A percentile compares a stretch with the other conserved stretches of the same genome.
These are phyloP conservation scores for Protostelium mycophagum DNA, from an alignment of 78 protist genomes.

Conservation along the genomic window DNA sequence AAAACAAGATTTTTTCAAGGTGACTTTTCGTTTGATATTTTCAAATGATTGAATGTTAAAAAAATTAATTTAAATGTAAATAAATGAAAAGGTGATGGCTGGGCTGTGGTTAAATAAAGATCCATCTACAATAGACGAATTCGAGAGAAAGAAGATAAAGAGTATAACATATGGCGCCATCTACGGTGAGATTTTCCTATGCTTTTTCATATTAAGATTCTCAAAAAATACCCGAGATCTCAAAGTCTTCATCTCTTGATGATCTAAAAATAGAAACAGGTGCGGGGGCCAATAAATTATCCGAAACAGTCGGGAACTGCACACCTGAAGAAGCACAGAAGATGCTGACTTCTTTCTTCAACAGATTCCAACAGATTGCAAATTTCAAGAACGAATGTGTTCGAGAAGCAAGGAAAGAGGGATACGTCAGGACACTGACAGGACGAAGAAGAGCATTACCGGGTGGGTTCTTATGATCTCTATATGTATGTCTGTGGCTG, in stretches of 20 bases:
- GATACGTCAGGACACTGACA: not conserved
- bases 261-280: not conserved
- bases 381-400: not conserved
- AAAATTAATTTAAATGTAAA: too few relatives aligned
- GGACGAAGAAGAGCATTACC: not conserved
- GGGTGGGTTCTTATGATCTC: too few relatives aligned
- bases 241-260: not conserved
- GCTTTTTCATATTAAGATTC: too few relatives aligned
- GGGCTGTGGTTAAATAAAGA: not conserved
- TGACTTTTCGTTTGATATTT: not conserved
- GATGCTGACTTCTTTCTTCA: not conserved
- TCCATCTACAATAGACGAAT: not conserved
- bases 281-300: not conserved
- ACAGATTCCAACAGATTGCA: not conserved
- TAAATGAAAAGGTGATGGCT: not conserved
- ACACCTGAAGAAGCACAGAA: not conserved
- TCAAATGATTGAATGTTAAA: not conserved
- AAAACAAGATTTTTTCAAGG: not conserved
- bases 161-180: not conserved
- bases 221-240: too few relatives aligned
- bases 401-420: not conserved
- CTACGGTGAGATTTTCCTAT: not conserved
- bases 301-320: not conserved
- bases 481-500: too few relatives aligned
- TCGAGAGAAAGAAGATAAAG: not conserved